A percentile compares a stretch with the other conserved stretches of the same genome.
These are phyloP conservation scores for Wallemia ichthyophaga DNA, from an alignment of 1,284 basidiomycete genomes.

Conservation along the genomic window DNA sequence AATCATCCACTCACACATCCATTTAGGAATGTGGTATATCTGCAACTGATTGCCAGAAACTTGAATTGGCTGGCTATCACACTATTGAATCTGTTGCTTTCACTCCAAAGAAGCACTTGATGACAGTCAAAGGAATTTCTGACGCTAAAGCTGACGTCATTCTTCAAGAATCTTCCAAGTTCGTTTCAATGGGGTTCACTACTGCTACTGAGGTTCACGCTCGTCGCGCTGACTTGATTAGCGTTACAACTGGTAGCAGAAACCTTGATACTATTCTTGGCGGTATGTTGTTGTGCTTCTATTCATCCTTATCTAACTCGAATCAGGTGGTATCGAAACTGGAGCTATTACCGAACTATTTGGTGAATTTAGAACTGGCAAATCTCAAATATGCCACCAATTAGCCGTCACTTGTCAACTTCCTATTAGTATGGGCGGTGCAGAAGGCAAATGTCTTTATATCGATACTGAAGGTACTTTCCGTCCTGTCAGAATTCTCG, in stretches of 20 bases:
- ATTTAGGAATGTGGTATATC: conserved; percentile 55
- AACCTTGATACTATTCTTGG: conserved; percentile 86
- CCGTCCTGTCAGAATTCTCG: conserved; percentile 74
- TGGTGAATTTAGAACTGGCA: conserved; percentile 94
- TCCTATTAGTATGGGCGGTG: conserved; percentile 89
- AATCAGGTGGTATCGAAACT: conserved; percentile 72
- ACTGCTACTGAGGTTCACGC: conserved; percentile 94
- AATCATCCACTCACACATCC: neutral
- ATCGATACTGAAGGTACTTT: conserved; percentile 99
- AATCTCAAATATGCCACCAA: conserved; percentile 94
- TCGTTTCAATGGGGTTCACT: conserved; percentile 89
- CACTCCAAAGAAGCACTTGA: conserved; percentile 77
- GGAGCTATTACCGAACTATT: conserved; percentile 95
- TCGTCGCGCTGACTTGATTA: conserved; percentile 76
- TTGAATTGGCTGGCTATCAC: conserved; percentile 68
- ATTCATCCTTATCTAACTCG: neutral
- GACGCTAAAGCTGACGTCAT: conserved; percentile 97
- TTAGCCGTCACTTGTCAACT: conserved; percentile 91
- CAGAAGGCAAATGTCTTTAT: conserved; percentile 94
- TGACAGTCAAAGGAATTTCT: conserved; percentile 85
- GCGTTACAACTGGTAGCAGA: conserved; percentile 87
- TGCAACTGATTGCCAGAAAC: conserved; percentile 77
- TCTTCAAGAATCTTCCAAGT: conserved; percentile 65
- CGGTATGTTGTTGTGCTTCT: conserved; percentile 22
- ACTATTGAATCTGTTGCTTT: conserved; percentile 91